Conservation (phyloP, 2,329 filamentous ascomycete species). For the Xylaria arbuscula region DNA sequence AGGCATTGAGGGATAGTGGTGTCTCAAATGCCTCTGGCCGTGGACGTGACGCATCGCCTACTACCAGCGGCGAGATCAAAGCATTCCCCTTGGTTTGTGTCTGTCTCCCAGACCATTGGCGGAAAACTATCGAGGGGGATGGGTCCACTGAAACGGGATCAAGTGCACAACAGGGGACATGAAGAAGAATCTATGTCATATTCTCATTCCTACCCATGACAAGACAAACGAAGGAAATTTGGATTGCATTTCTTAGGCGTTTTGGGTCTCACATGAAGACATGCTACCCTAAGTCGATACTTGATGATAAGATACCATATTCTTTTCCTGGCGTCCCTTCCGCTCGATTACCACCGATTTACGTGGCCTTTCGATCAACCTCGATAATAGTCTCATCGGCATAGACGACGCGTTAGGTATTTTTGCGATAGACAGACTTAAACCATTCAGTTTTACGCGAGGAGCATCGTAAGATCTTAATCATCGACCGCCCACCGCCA, state of each 20-base stretch:
- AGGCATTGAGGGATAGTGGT: conserved; percentile 89
- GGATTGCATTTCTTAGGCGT: conserved; percentile 55
- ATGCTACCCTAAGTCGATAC: conserved; percentile 22
- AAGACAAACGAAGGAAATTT: conserved; percentile 40
- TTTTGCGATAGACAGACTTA: conserved; percentile 52
- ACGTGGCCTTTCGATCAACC: conserved; percentile 2
- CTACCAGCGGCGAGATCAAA: conserved; percentile 85
- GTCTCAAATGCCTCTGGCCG: conserved; percentile 82
- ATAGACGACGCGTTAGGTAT: conserved; percentile 50
- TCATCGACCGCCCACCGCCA: conserved; percentile 41
- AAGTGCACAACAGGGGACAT: conserved; percentile 47
- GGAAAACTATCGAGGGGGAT: conserved; percentile 94
- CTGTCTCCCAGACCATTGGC: conserved; percentile 94
- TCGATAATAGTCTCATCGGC: conserved; percentile 39
- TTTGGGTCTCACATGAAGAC: conserved; percentile 42
- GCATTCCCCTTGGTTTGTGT: conserved; percentile 97
- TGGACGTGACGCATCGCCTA: conserved; percentile 69
- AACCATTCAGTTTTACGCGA: conserved; percentile 50
- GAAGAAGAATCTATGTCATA: conserved; percentile 37
- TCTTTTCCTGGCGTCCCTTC: conserved; percentile 5
- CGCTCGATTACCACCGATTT: neutral
- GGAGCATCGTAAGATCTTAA: conserved; percentile 46
- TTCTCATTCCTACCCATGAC: conserved; percentile 38
- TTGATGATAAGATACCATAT: conserved; percentile 29
- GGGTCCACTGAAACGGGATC: conserved; percentile 73